Conservation (phyloP, 2,329 filamentous ascomycete species). For the Pyricularia sp. region DNA sequence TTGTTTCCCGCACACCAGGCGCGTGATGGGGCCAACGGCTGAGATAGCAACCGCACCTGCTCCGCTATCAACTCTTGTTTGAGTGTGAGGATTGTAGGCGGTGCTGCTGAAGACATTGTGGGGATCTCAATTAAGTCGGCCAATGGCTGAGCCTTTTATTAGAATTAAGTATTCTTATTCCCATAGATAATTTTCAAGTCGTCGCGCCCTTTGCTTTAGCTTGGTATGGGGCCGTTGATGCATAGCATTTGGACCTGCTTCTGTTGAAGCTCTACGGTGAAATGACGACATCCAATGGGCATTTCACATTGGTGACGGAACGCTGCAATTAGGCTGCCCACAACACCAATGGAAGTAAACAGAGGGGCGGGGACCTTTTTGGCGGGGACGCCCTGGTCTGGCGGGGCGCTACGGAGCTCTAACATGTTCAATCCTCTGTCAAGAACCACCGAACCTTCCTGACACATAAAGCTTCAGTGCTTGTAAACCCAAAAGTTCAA, state of each 20-base stretch:
- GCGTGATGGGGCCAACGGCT: constrained; percentile 45
- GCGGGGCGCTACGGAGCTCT: neutral
- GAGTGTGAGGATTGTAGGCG: constrained; percentile 49
- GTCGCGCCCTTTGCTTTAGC: neutral
- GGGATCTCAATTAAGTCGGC: neutral
- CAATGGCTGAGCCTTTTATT: neutral
- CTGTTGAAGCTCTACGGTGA: neutral
- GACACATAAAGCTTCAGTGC: neutral
- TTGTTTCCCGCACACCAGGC: constrained; percentile 41
- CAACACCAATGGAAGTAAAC: neutral
- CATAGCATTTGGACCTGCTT: neutral
- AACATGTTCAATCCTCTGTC: neutral
- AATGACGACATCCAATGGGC: neutral
- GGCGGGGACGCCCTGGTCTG: neutral
- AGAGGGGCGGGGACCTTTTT: neutral
- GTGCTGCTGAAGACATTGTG: constrained; percentile 12
- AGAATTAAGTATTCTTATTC: neutral
- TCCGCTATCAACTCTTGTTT: constrained; percentile 56
- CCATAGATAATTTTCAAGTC: neutral
- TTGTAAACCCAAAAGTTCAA: neutral
- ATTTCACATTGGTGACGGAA: neutral
- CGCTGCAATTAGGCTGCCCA: neutral
- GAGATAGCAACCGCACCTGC: constrained; percentile 55
- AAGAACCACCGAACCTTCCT: neutral
- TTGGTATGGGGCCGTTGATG: neutral